Conservation (phyloP, 352 stramenopile genomes). For the Phytopythium litorale region DNA sequence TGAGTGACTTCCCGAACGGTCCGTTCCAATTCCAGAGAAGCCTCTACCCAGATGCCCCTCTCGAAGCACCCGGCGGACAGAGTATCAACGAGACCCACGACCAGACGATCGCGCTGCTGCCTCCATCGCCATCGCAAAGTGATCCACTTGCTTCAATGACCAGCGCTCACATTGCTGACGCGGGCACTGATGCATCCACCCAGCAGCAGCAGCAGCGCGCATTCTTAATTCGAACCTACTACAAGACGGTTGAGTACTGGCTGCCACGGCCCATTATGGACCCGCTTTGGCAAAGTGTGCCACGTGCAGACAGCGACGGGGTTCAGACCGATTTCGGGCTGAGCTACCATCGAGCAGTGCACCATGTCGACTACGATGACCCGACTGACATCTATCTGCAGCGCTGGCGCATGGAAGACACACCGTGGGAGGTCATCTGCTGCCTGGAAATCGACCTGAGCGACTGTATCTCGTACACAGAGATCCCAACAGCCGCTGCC, state of each 20-base stretch:
- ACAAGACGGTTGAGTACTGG: constrained; percentile 94
- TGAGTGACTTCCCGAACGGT: constrained; percentile 86
- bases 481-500: constrained; percentile 22
- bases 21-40: constrained; percentile 89
- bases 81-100: constrained; percentile 94
- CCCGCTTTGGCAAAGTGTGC: constrained; percentile 94
- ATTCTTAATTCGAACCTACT: constrained; percentile 94
- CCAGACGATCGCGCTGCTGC: constrained; percentile 79
- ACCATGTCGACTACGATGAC: constrained; percentile 94
- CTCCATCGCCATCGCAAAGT: neutral
- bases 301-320: constrained; percentile 22
- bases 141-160: constrained; percentile 7
- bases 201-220: constrained; percentile 19
- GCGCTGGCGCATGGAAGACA: constrained; percentile 93
- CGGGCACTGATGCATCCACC: constrained; percentile 11
- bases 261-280: constrained; percentile 95
- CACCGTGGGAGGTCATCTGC: constrained; percentile 90
- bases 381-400: constrained; percentile 97
- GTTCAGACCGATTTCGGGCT: constrained; percentile 86
- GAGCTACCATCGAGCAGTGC: constrained; percentile 96
- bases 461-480: constrained; percentile 43
- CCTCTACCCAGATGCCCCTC: constrained; percentile 91
- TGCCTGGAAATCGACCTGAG: constrained; percentile 57
- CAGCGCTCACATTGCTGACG: constrained; percentile 10
- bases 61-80: constrained; percentile 65